A percentile compares a stretch with the other conserved stretches of the same genome.
Conservation (phyloP, 768 basidiomycete genomes). For the Russula earlei region DNA sequence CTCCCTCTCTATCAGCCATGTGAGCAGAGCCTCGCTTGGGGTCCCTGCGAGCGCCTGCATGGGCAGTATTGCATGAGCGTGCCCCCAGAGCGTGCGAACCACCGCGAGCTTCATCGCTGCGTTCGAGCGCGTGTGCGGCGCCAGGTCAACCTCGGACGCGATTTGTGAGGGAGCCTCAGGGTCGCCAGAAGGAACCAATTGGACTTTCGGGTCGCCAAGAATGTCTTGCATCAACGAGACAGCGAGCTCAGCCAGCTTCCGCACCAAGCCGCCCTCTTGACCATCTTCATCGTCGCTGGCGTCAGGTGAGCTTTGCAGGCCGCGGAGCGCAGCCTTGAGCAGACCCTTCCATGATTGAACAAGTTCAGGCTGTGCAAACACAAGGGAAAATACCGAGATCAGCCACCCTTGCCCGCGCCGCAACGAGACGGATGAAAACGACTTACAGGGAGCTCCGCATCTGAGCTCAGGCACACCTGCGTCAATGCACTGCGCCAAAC, state of each 20-base stretch:
- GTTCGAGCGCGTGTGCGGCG: slow-evolving; percentile 28
- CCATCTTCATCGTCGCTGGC: too few relatives aligned
- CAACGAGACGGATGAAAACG: too few relatives aligned
- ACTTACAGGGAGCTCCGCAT: slow-evolving; percentile 43
- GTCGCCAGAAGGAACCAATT: too few relatives aligned
- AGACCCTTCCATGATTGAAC: too few relatives aligned
- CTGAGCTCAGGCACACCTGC: slow-evolving; percentile 39
- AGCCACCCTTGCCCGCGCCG: not conserved
- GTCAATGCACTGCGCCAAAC: slow-evolving; percentile 52
- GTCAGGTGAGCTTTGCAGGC: slow-evolving; percentile 36
- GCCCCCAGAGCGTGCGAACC: slow-evolving; percentile 46
- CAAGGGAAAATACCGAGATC: not conserved
- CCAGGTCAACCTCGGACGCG: slow-evolving; percentile 1
- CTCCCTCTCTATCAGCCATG: slow-evolving; percentile 40
- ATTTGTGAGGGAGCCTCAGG: not conserved
- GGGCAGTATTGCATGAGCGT: slow-evolving; percentile 36
- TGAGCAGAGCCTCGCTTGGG: slow-evolving; percentile 36
- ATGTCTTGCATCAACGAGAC: slow-evolving; percentile 11
- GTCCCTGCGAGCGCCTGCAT: slow-evolving; percentile 33
- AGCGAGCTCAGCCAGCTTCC: too few relatives aligned
- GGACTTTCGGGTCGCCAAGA: slow-evolving; percentile 10
- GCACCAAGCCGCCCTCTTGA: too few relatives aligned
- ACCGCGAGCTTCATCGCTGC: slow-evolving; percentile 47
- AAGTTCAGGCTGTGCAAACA: slow-evolving; percentile 33
- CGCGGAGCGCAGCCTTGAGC: slow-evolving; percentile 40